A percentile compares a stretch with the other conserved stretches of the same genome.
These are phyloP conservation scores for Chenopodium album DNA, from an alignment of 148 eudicot genomes.

Conservation along the genomic window DNA sequence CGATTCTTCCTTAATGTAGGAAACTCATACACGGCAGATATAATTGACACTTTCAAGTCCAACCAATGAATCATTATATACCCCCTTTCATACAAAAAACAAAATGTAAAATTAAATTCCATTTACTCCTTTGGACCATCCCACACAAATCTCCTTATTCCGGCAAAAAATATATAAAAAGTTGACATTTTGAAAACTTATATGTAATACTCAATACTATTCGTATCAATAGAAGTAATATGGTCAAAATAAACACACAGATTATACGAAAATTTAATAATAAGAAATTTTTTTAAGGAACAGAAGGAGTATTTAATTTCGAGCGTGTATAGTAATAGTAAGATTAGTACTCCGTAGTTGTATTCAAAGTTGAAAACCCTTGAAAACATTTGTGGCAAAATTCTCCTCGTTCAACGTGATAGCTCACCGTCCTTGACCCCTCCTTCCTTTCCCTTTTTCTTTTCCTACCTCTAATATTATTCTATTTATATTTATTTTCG, in stretches of 20 bases:
- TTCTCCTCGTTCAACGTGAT: constrained; percentile 30
- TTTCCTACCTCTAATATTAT: background rate
- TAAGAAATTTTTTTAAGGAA: no score
- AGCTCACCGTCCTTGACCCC: constrained; percentile 34
- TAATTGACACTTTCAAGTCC: constrained; percentile 22
- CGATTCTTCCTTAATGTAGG: constrained; percentile 3
- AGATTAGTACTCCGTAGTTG: background rate
- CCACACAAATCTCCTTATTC: no score
- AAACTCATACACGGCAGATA: constrained; percentile 31
- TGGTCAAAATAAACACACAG: no score
- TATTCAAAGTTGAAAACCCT: constrained; percentile 23
- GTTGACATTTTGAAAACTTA: no score
- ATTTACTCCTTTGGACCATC: no score
- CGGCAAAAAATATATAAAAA: no score
- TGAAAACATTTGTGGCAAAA: constrained; percentile 21
- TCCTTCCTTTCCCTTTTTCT: background rate
- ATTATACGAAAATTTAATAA: background rate
- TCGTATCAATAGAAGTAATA: no score
- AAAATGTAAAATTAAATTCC: no score
- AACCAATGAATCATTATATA: background rate
- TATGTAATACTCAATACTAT: no score
- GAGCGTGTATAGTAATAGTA: background rate
- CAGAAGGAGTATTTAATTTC: no score
- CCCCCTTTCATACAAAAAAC: no score
- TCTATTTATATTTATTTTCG: background rate